Percentiles rank a stretch among this genome's conserved stretches.
Evolutionary conservation across 805 yeast genomes (phyloP).

Genomic region (Myxozyma kluyveri): DNA sequence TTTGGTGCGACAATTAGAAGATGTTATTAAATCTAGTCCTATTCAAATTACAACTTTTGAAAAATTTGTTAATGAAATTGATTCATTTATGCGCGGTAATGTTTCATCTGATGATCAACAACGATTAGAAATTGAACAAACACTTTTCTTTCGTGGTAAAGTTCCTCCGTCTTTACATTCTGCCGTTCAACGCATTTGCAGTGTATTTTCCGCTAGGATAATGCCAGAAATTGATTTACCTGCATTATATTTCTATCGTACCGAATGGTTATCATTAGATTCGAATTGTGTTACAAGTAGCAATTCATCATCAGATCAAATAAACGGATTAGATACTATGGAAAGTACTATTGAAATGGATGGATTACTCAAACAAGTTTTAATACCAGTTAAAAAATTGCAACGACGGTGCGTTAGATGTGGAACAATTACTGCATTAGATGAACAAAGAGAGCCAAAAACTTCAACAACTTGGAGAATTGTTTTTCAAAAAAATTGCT

Average conservation of each 20-base stretch:
- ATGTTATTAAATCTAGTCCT: slow-evolving; percentile 35
- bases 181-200: slow-evolving; percentile 43
- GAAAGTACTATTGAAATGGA: slow-evolving; percentile 33
- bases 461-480: slow-evolving; percentile 49
- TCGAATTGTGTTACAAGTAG: no score
- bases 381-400: slow-evolving; percentile 41
- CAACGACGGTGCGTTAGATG: slow-evolving; percentile 53
- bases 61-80: slow-evolving; percentile 41
- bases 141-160: slow-evolving; percentile 58
- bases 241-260: slow-evolving; percentile 60
- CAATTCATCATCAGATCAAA: no score
- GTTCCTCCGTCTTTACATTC: slow-evolving; percentile 48
- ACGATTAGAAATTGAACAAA: slow-evolving; percentile 57
- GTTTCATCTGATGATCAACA: slow-evolving; percentile 35
- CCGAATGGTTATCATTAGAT: slow-evolving; percentile 55
- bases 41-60: slow-evolving; percentile 38
- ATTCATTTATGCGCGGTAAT: slow-evolving; percentile 38
- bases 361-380: slow-evolving; percentile 39
- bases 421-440: slow-evolving; percentile 46
- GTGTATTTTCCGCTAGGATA: slow-evolving; percentile 47
- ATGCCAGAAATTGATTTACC: slow-evolving; percentile 50
- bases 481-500: slow-evolving; percentile 68
- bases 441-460: slow-evolving; percentile 35
- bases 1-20: slow-evolving; percentile 34
- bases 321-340: background rate